Evolutionary conservation across 2,329 filamentous ascomycete species (phyloP).

Genomic region (Aureobasidium namibiae): DNA sequence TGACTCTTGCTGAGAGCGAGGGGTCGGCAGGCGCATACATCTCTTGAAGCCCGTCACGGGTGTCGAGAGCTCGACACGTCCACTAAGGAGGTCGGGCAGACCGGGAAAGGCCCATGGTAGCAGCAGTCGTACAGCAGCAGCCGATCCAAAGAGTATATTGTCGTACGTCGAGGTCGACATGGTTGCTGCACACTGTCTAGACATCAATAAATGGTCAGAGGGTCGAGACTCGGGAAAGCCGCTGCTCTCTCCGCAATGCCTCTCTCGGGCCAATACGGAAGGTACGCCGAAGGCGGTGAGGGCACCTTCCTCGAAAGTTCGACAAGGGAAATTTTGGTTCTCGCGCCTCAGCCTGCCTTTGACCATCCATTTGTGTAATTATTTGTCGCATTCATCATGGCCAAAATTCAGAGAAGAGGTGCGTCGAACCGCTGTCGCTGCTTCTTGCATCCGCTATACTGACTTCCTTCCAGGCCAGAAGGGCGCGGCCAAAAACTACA

Average conservation of each 20-base stretch:
- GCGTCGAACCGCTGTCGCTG: constrained; percentile 17
- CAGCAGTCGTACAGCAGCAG: constrained; percentile 68
- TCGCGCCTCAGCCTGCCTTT: not conserved
- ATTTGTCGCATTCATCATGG: constrained; percentile 42
- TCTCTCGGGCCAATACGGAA: not conserved
- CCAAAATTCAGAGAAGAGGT: constrained; percentile 84
- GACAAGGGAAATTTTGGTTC: not conserved
- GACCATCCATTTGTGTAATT: not conserved
- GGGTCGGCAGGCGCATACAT: constrained; percentile 48
- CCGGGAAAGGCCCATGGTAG: constrained; percentile 75
- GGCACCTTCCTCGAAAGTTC: not conserved
- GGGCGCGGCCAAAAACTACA: constrained; percentile 95
- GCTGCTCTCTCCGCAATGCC: not conserved
- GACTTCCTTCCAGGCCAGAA: constrained; percentile 52
- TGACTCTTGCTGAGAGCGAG: not conserved
- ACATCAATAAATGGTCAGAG: not conserved
- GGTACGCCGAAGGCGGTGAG: constrained; percentile 1
- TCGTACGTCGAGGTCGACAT: constrained; percentile 10
- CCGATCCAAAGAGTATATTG: constrained; percentile 59
- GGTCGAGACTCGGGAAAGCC: not conserved
- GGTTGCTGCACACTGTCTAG: not conserved
- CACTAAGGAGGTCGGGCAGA: constrained; percentile 76
- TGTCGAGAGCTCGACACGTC: constrained; percentile 91
- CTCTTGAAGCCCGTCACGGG: constrained; percentile 97
- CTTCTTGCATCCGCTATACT: not conserved